Evolutionary conservation across 2,329 filamentous ascomycete genomes (phyloP).

Genomic region (Aureobasidium melanogenum): DNA sequence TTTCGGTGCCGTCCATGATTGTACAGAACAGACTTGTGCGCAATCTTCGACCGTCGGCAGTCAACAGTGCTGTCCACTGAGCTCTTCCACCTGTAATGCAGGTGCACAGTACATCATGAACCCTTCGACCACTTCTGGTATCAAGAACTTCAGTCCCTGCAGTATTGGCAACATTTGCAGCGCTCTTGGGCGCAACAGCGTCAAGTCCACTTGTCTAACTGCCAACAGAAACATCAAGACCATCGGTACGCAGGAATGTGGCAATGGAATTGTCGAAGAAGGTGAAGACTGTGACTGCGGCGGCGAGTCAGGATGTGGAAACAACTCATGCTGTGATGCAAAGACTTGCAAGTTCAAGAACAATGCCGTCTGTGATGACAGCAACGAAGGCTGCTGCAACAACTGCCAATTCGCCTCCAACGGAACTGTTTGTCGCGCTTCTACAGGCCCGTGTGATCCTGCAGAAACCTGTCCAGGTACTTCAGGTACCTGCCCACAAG

Average conservation of each 20-base stretch:
- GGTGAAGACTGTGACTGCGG: slow-evolving; percentile 97
- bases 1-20: slow-evolving; percentile 94
- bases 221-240: slow-evolving; percentile 77
- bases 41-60: slow-evolving; percentile 51
- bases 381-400: slow-evolving; percentile 77
- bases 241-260: slow-evolving; percentile 76
- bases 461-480: slow-evolving; percentile 72
- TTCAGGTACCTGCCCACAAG: slow-evolving; percentile 62
- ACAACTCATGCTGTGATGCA: slow-evolving; percentile 75
- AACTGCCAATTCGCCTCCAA: slow-evolving; percentile 58
- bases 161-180: slow-evolving; percentile 90
- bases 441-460: slow-evolving; percentile 75
- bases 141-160: slow-evolving; percentile 78
- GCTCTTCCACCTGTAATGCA: slow-evolving; percentile 60
- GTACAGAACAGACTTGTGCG: slow-evolving; percentile 57
- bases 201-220: slow-evolving; percentile 69
- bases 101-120: slow-evolving; percentile 88
- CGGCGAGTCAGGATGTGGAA: slow-evolving; percentile 59
- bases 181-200: slow-evolving; percentile 66
- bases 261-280: slow-evolving; percentile 91
- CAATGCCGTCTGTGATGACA: slow-evolving; percentile 70
- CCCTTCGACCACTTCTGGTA: slow-evolving; percentile 65
- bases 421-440: slow-evolving; percentile 70
- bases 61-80: slow-evolving; percentile 75
- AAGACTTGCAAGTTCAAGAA: slow-evolving; percentile 75